phyloP scores from a whole-genome alignment of 495 filamentous ascomycete species.

The Pseudevernia furfuracea region DNA sequence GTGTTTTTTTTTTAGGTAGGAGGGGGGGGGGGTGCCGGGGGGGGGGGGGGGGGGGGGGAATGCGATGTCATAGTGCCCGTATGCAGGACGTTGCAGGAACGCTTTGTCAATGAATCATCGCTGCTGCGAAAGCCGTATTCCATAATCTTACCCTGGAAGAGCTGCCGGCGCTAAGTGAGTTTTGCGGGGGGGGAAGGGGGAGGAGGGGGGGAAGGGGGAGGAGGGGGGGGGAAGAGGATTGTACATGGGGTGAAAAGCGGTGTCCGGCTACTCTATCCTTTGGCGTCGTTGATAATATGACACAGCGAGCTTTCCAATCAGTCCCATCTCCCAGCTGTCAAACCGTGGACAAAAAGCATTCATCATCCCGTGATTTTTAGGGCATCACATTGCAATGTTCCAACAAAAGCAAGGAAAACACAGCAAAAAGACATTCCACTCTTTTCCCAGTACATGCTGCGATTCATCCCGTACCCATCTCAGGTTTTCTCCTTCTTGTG shows the following conservation, averaged over 20 bases:
- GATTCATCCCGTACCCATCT: no score
- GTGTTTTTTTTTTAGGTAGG: no score
- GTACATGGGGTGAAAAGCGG: not conserved
- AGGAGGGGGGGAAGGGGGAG: not conserved
- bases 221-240: not conserved
- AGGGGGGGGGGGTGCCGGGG: not conserved
- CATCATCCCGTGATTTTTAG: not conserved
- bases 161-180: not conserved
- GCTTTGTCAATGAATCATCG: no score
- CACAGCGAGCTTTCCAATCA: not conserved
- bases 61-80: not conserved
- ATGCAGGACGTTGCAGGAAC: not conserved
- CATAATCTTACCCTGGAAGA: not conserved
- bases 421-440: no score
- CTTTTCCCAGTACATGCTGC: no score
- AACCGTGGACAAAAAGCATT: not conserved
- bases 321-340: not conserved
- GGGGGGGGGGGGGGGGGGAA: not conserved
- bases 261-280: not conserved
- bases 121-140: not conserved
- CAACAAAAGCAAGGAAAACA: not conserved
- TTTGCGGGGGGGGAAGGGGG: not conserved
- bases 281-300: not conserved
- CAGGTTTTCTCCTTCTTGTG: no score
- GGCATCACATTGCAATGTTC: not conserved